Base-by-base conservation (phyloP, 345 rosid genomes). In the Eucalyptus sp. region DNA sequence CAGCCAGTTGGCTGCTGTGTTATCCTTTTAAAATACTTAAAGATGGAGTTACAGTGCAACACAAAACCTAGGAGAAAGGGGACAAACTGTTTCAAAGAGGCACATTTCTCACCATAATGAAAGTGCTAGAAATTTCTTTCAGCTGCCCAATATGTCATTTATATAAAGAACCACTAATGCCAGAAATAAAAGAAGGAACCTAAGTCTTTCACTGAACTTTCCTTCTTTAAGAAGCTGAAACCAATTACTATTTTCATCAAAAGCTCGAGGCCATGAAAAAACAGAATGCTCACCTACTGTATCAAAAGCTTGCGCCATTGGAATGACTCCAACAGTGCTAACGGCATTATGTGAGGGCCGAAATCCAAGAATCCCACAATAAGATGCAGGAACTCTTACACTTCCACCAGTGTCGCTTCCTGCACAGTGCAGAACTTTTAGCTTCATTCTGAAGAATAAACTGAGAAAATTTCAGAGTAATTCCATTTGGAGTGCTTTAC, bases 401-500 rank as follows among this genome's bases (percentile, higher is more conserved):
- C 88, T 86, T 52, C 89, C 89, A n/a, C 60, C 89, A 79, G 89
- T 79, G 66, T 89, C 90, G 2, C n/a, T 50, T 44, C 90, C 90
- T 89, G 88, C 46, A 80, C 46, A 12, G 31, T 18, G 37, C 76
- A 50, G 22, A 27, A 27, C 49, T 25, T 76, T 8, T 80, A 52
- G 62, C 87, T 10, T 86, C 60, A 86, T 25, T 64, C 9, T 50
- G 37, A 76, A 76, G 51, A 0, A 52, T 10, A 24, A n/a, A 43
- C 24, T 1, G 62, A 81, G 52, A 81, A 29, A 88, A 11, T 33
- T 46, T 60, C 86, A 89, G 46, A 29, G 27, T 41, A 80, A 50
- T 60, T 46, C 81, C 50, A 86, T 17, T 0, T 22, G 86, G 52
- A 91, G 87, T 79, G 90, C n/a, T 86, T 92, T 87, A 96, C 99